Conservation (phyloP, 2,329 filamentous ascomycete genomes). For the Fusarium staphyleae region DNA sequence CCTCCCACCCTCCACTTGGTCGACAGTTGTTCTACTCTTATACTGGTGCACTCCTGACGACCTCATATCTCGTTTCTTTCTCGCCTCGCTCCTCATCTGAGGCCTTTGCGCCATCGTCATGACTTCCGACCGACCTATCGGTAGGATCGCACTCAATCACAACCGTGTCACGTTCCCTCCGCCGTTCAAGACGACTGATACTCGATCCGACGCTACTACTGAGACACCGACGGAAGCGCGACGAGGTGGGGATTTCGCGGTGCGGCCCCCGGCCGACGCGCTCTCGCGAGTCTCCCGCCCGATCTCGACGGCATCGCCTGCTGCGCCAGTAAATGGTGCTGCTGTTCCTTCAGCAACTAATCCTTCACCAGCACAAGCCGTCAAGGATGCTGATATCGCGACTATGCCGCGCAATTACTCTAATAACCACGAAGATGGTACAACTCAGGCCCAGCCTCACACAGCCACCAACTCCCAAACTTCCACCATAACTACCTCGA, state of each 20-base stretch:
- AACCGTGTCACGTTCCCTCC: slow-evolving; percentile 32
- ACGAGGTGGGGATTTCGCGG: slow-evolving; percentile 40
- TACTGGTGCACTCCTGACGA: slow-evolving; percentile 13
- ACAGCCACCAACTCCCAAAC: slow-evolving; percentile 39
- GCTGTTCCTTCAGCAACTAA: slow-evolving; percentile 21
- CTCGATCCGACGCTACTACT: slow-evolving; percentile 19
- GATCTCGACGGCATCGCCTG: slow-evolving; percentile 28
- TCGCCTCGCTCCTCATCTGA: slow-evolving; percentile 10
- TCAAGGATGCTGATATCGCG: slow-evolving; percentile 14
- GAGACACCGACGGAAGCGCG: slow-evolving; percentile 32
- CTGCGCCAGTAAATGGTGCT: slow-evolving; percentile 15
- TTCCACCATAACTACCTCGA: slow-evolving; percentile 35
- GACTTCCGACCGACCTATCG: slow-evolving; percentile 34
- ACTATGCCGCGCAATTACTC: slow-evolving; percentile 30
- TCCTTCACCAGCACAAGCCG: slow-evolving; percentile 23
- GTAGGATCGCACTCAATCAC: slow-evolving; percentile 31
- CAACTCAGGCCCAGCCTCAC: slow-evolving; percentile 36
- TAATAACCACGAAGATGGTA: slow-evolving; percentile 37
- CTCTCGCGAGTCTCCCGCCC: slow-evolving; percentile 36
- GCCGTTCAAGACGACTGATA: slow-evolving; percentile 20
- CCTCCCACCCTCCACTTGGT: too few relatives aligned
- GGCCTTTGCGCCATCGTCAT: slow-evolving; percentile 24
- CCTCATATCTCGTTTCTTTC: slow-evolving; percentile 13
- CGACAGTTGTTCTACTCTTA: slow-evolving; percentile 24
- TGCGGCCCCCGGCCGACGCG: slow-evolving; percentile 37